These are phyloP conservation scores for Cordyceps cicadae DNA, from an alignment of 2,329 filamentous ascomycete genomes.

Conservation along the genomic window DNA sequence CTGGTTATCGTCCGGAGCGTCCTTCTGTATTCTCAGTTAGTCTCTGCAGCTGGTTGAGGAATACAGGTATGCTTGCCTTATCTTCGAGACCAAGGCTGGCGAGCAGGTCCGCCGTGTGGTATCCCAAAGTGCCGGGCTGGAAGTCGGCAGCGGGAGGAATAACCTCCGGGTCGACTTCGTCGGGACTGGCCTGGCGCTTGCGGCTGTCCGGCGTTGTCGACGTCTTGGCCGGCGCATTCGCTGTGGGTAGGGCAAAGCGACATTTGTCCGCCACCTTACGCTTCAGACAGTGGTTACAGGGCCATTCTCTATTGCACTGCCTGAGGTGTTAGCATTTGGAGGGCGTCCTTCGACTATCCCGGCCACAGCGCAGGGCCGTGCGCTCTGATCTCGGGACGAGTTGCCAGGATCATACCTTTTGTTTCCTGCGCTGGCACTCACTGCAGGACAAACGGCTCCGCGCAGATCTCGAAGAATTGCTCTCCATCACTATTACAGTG, in stretches of 20 bases:
- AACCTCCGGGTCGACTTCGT: constrained; percentile 10
- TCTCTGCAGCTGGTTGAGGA: not conserved
- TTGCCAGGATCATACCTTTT: constrained; percentile 23
- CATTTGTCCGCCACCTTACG: constrained; percentile 31
- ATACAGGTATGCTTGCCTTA: not conserved
- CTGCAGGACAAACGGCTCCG: constrained; percentile 30
- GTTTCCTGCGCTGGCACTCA: constrained; percentile 34
- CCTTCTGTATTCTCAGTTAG: constrained; percentile 11
- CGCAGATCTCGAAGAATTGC: not conserved
- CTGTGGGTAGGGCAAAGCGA: constrained; percentile 20
- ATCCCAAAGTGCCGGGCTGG: not conserved
- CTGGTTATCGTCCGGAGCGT: constrained; percentile 14
- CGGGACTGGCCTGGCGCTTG: constrained; percentile 12
- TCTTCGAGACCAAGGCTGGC: constrained; percentile 4
- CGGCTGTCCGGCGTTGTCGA: not conserved
- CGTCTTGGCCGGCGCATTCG: constrained; percentile 13
- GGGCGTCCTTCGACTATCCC: not conserved
- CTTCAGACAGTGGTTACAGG: constrained; percentile 32
- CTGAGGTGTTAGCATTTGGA: constrained; percentile 8
- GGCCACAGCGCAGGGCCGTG: not conserved
- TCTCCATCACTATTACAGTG: not conserved
- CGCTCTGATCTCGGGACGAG: not conserved
- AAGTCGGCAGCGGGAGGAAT: not conserved
- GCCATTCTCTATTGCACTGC: constrained; percentile 33
- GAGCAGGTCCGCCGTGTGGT: constrained; percentile 1